Evolutionary conservation across 2,329 filamentous ascomycete genomes (phyloP), one percentile per base, ranked within the genome.

Genomic region (Saccharata proteae): DNA sequence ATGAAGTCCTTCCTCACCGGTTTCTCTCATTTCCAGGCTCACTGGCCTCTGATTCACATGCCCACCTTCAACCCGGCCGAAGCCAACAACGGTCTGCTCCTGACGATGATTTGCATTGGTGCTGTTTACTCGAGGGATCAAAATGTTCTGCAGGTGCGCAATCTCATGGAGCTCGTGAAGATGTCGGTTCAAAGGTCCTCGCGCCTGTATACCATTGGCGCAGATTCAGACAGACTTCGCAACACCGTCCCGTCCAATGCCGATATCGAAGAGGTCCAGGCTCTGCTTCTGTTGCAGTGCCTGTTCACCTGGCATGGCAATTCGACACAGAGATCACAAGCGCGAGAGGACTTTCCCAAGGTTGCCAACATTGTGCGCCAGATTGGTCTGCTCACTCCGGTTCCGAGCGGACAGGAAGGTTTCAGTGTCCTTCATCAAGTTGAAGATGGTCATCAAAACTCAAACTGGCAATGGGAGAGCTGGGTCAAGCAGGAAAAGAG

Each of bases 401-500:
- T 67, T 28, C 59, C 61, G 11, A 47, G 46, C n/a, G 56, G 52
- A 16, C 54, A 65, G 16, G 55, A 59, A 21, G 55, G 63, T 5
- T 67, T 64, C 51, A 80, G 74, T 45, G 57, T 65, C 28, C 60
- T 80, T 15, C 77, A 82, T 44, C 71, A 75, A 39, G 60, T 65
- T 8, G 71, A 45, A 45, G 43, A 43, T 10, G 23, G 28, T 21
- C 27, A 29, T 11, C 34, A 36, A 16, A 10, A 32, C 19, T 49
- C 61, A 4, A 55, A 64, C 19, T 81, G 79, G 55, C 65, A 74
- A 38, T 84, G 79, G 79, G 48, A 49, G 13, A 51, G 58, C 4
- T 84, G 79, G 79, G 59, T 80, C 19, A 72, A 77, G 38, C 78
- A 83, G 44, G 80, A 85, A 55, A 73, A 70, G 47, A 69, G 77